Percentiles rank a stretch among this genome's conserved stretches.
Conservation (phyloP, 1,139 yeast genomes). For the Yamadazyma spencermartinsiae region DNA sequence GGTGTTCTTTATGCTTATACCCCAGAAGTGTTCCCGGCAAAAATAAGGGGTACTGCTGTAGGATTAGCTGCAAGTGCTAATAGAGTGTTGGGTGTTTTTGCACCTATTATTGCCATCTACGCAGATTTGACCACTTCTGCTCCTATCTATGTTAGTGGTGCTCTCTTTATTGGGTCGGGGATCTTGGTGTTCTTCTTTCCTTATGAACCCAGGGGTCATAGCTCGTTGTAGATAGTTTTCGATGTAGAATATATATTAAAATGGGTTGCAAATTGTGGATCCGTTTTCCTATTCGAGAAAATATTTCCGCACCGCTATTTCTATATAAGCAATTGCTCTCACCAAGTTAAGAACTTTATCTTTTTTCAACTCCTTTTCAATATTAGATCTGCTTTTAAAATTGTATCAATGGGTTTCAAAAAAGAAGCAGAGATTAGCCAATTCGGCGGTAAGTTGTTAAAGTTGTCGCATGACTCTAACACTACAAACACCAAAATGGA, state of each 20-base stretch:
- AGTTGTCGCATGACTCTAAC: slow-evolving; percentile 71
- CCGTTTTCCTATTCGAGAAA: neutral
- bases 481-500: slow-evolving; percentile 74
- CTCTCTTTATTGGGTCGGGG: slow-evolving; percentile 38
- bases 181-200: slow-evolving; percentile 37
- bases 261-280: no score
- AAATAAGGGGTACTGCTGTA: slow-evolving; percentile 43
- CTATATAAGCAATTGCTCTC: neutral
- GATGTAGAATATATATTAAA: no score
- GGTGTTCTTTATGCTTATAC: slow-evolving; percentile 49
- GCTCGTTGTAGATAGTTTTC: slow-evolving; percentile 9
- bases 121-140: slow-evolving; percentile 45
- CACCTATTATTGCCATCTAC: slow-evolving; percentile 45
- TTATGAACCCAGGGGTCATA: slow-evolving; percentile 36
- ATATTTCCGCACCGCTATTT: neutral
- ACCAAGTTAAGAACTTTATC: no score
- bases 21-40: slow-evolving; percentile 44
- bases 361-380: no score
- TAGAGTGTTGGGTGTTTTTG: slow-evolving; percentile 43
- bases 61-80: slow-evolving; percentile 46
- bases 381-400: no score
- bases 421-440: slow-evolving; percentile 58
- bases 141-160: slow-evolving; percentile 46
- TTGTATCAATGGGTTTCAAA: slow-evolving; percentile 31
- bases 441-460: slow-evolving; percentile 75